These are phyloP conservation scores for Neurospora tetraspora DNA, from an alignment of 495 filamentous ascomycete species.

Conservation along the genomic window DNA sequence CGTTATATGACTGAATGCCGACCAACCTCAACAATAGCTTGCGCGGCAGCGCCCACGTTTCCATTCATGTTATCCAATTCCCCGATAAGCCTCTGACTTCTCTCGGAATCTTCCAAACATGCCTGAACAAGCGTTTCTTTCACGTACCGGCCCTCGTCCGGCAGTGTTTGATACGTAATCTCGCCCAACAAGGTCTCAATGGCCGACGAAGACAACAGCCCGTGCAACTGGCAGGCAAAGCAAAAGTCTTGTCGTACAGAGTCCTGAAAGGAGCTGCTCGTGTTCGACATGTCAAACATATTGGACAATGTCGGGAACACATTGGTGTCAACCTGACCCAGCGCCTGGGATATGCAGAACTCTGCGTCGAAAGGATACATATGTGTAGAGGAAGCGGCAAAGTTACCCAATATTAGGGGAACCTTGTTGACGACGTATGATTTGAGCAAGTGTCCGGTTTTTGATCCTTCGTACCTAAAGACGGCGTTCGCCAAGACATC, in stretches of 20 bases:
- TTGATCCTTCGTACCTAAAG: slow-evolving; percentile 62
- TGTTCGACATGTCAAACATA: slow-evolving; percentile 66
- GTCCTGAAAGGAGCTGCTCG: slow-evolving; percentile 61
- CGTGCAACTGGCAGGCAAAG: slow-evolving; percentile 81
- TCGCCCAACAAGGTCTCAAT: slow-evolving; percentile 79
- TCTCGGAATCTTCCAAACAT: slow-evolving; percentile 60
- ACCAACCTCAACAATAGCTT: slow-evolving; percentile 67
- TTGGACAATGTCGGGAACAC: slow-evolving; percentile 71
- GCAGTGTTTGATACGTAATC: slow-evolving; percentile 71
- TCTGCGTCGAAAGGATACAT: slow-evolving; percentile 62
- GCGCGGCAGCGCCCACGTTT: slow-evolving; percentile 82
- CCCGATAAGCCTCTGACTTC: slow-evolving; percentile 59
- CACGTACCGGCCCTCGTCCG: slow-evolving; percentile 61
- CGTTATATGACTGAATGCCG: neutral
- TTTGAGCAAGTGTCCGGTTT: slow-evolving; percentile 67
- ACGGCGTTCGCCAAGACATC: slow-evolving; percentile 82
- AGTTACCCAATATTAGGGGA: slow-evolving; percentile 61
- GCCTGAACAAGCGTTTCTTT: slow-evolving; percentile 68
- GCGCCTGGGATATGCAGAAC: slow-evolving; percentile 68
- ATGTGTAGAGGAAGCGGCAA: slow-evolving; percentile 33
- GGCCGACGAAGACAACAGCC: slow-evolving; percentile 63
- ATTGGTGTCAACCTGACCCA: slow-evolving; percentile 65
- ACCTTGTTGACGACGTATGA: slow-evolving; percentile 93
- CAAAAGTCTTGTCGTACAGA: slow-evolving; percentile 86
- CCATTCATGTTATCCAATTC: slow-evolving; percentile 92